Percentiles rank a stretch among this genome's conserved stretches.
Conservation (phyloP, 306 rosid genomes). For the Begonia peltatifolia region DNA sequence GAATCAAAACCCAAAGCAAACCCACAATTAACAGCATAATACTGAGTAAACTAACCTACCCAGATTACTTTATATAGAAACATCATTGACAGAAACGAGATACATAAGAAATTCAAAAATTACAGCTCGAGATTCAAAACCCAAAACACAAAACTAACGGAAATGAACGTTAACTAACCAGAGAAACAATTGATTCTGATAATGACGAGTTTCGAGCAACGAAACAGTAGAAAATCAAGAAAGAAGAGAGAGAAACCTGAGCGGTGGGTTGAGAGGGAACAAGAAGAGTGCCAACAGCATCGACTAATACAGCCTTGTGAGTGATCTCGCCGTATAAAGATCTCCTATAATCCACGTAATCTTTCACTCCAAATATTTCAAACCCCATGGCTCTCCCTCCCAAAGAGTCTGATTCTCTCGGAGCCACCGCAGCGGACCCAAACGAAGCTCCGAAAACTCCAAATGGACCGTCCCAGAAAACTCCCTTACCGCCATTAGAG, state of each 20-base stretch:
- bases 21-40: background rate
- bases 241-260: slow-evolving; percentile 30
- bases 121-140: background rate
- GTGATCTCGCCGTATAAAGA: slow-evolving; percentile 78
- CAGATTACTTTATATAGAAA: background rate
- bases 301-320: slow-evolving; percentile 84
- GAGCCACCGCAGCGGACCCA: slow-evolving; percentile 25
- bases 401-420: slow-evolving; percentile 14
- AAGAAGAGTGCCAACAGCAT: slow-evolving; percentile 89
- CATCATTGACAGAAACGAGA: background rate
- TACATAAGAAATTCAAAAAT: background rate
- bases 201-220: background rate
- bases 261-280: slow-evolving; percentile 98
- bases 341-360: slow-evolving; percentile 70
- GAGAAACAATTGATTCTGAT: background rate
- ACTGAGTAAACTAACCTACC: no score
- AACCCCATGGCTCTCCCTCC: slow-evolving; percentile 17
- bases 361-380: slow-evolving; percentile 44
- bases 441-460: slow-evolving; percentile 4
- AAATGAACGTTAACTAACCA: background rate
- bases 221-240: background rate
- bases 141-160: background rate
- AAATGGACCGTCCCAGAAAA: background rate
- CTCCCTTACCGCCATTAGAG: slow-evolving; percentile 9
- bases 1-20: slow-evolving; percentile 2